phyloP scores from a whole-genome alignment of 2,329 filamentous ascomycete genomes.

The Penicillium crustosum region DNA sequence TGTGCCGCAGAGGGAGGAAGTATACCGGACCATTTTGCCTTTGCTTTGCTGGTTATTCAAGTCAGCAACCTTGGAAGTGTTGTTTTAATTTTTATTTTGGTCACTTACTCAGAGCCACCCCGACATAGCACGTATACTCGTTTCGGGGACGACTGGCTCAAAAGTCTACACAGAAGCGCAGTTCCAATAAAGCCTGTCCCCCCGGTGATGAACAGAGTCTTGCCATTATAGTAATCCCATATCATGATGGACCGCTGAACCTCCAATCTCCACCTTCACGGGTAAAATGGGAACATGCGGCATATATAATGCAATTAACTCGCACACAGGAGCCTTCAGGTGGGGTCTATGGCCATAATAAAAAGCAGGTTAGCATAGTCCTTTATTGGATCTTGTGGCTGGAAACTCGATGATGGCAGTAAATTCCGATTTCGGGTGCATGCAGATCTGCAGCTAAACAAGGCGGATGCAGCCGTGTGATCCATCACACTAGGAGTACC shows the following conservation, averaged over 20 bases:
- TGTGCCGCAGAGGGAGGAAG: slow-evolving; percentile 15
- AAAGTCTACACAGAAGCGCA: slow-evolving; percentile 21
- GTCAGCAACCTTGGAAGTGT: not conserved
- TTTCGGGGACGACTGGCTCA: slow-evolving; percentile 18
- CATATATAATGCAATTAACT: not conserved
- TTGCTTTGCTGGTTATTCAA: slow-evolving; percentile 15
- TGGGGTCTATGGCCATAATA: slow-evolving; percentile 10
- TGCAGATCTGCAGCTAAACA: slow-evolving; percentile 16
- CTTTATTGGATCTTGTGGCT: not conserved
- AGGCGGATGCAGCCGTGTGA: slow-evolving; percentile 19
- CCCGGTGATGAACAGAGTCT: slow-evolving; percentile 24
- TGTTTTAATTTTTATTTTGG: not conserved
- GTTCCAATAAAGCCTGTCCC: slow-evolving; percentile 28
- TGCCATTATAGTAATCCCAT: slow-evolving; percentile 27
- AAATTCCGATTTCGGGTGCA: slow-evolving; percentile 1
- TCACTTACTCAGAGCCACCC: slow-evolving; percentile 19
- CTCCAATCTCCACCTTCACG: not conserved
- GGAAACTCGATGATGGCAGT: not conserved
- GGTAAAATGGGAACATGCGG: slow-evolving; percentile 1
- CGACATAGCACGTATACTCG: slow-evolving; percentile 24
- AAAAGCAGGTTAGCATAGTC: not conserved
- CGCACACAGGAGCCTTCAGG: not conserved
- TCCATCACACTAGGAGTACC: slow-evolving; percentile 1
- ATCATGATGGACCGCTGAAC: slow-evolving; percentile 17
- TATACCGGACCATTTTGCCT: slow-evolving; percentile 22